These are phyloP conservation scores for Tieghemiomyces parasiticus DNA, from an alignment of 192 early-diverging fungal genomes.

Conservation along the genomic window DNA sequence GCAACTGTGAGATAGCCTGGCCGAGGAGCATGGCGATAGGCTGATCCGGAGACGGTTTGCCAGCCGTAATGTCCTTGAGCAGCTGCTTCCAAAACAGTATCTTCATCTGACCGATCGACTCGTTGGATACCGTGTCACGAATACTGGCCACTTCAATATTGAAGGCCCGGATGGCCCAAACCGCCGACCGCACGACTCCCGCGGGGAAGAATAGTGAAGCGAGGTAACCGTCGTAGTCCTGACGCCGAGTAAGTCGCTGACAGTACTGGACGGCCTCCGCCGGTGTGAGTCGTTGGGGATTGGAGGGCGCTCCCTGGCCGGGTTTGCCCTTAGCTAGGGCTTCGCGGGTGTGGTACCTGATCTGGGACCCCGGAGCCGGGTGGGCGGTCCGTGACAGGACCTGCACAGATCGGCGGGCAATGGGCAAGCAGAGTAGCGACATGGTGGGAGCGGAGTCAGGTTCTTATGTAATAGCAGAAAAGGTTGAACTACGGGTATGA, in stretches of 20 bases:
- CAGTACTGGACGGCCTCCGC: constrained; percentile 26
- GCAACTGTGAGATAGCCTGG: neutral
- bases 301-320: too few relatives aligned
- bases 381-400: too few relatives aligned
- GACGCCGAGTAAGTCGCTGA: constrained; percentile 24
- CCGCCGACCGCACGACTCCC: constrained; percentile 40
- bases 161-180: constrained; percentile 72
- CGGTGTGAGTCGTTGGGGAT: too few relatives aligned
- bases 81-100: constrained; percentile 82
- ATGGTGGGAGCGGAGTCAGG: too few relatives aligned
- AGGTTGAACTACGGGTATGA: too few relatives aligned
- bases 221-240: constrained; percentile 71
- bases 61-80: constrained; percentile 44
- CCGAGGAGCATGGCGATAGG: neutral
- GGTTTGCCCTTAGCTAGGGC: too few relatives aligned
- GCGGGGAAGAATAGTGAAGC: constrained; percentile 61
- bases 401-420: too few relatives aligned
- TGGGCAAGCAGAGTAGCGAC: too few relatives aligned
- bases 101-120: constrained; percentile 56
- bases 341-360: too few relatives aligned
- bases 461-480: too few relatives aligned
- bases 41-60: neutral
- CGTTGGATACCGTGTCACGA: constrained; percentile 51
- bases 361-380: too few relatives aligned
- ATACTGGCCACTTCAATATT: constrained; percentile 78